These are phyloP conservation scores for Lagenaria siceraria DNA, from an alignment of 306 rosid genomes.

Conservation along the genomic window DNA sequence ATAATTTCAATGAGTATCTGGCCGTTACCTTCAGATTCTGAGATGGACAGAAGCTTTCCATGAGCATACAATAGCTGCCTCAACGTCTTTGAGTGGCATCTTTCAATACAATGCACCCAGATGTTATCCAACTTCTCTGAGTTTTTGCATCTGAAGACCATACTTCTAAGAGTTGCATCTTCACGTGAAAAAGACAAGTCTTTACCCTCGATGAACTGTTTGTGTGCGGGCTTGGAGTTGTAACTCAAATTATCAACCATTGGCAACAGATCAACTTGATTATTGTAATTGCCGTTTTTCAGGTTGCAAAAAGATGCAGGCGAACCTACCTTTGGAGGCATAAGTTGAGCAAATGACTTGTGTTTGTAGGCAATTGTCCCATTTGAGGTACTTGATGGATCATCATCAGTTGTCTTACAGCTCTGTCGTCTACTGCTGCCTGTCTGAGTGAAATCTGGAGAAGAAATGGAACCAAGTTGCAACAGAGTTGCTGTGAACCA, in stretches of 20 bases:
- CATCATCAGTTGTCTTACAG: conserved; percentile 63
- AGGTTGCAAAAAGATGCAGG: conserved; percentile 34
- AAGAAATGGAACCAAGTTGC: conserved; percentile 83
- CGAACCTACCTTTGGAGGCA: conserved; percentile 39
- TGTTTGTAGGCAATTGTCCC: conserved; percentile 39
- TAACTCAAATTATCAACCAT: conserved; percentile 27
- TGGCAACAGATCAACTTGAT: conserved; percentile 31
- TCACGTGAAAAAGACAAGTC: conserved; percentile 42
- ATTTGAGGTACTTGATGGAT: conserved; percentile 73
- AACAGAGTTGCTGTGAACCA: conserved; percentile 95
- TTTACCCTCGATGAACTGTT: conserved; percentile 36
- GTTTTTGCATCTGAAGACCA: conserved; percentile 43
- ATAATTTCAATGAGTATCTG: conserved; percentile 1
- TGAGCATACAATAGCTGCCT: conserved; percentile 66
- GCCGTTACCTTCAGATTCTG: conserved; percentile 75
- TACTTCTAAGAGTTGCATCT: conserved; percentile 41
- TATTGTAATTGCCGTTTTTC: conserved; percentile 28
- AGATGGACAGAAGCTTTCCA: conserved; percentile 87
- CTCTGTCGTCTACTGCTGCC: conserved; percentile 85
- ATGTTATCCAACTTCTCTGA: conserved; percentile 53
- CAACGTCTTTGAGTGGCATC: conserved; percentile 87
- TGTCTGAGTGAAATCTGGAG: conserved; percentile 65
- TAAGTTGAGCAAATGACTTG: conserved; percentile 39
- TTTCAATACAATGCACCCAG: conserved; percentile 72
- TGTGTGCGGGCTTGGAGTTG: conserved; percentile 38